A percentile compares a stretch with the other conserved stretches of the same genome.
These are phyloP conservation scores for Tanacetum coccineum DNA, from an alignment of 129 eudicot species.

Conservation along the genomic window DNA sequence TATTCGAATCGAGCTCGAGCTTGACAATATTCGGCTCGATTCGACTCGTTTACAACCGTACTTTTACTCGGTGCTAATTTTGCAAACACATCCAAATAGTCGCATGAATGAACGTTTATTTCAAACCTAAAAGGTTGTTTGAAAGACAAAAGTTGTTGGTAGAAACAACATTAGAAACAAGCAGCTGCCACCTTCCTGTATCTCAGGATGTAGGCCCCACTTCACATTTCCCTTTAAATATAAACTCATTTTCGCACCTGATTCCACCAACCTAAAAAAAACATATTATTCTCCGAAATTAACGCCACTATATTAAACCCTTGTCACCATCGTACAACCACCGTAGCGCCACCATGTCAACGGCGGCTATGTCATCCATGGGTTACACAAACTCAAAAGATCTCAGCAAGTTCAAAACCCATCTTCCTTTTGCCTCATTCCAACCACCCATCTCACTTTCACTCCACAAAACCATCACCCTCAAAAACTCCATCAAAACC, in stretches of 20 bases:
- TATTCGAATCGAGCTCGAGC: no score
- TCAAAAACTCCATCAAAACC: background rate
- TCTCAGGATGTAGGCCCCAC: conserved; percentile 22
- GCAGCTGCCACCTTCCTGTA: conserved; percentile 38
- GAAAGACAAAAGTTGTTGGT: conserved; percentile 25
- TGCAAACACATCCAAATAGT: no score
- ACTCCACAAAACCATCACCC: background rate
- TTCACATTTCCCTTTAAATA: conserved; percentile 9
- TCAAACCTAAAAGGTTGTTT: conserved; percentile 8
- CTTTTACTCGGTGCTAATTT: no score
- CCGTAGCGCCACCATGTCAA: conserved; percentile 26
- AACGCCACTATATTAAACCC: conserved; percentile 27
- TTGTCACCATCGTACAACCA: conserved; percentile 19
- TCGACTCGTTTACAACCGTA: no score
- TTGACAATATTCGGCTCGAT: no score
- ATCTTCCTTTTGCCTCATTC: conserved; percentile 12
- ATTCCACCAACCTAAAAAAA: background rate
- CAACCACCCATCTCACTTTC: conserved; percentile 17
- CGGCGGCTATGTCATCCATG: conserved; percentile 38
- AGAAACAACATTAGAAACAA: conserved; percentile 27
- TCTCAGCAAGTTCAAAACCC: conserved; percentile 22
- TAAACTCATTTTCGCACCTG: conserved; percentile 4
- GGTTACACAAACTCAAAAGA: conserved; percentile 23
- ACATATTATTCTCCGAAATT: conserved; percentile 19
- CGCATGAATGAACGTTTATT: no score